Conservation (phyloP, 1,284 basidiomycete genomes). For the Fomitopsis schrenkii region DNA sequence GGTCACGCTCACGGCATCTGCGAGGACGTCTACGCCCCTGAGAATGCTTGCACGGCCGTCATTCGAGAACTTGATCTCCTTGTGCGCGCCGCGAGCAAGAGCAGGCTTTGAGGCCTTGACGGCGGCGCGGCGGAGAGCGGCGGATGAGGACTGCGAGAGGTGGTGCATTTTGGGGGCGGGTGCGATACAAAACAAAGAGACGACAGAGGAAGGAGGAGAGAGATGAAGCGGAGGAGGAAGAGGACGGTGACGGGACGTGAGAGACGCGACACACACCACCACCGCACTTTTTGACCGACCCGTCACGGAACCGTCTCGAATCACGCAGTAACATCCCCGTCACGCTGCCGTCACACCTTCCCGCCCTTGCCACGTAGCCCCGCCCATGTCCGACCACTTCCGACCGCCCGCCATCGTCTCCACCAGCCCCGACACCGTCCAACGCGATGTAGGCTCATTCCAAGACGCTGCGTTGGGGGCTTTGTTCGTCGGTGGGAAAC, state of each 20-base stretch:
- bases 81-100: conserved; percentile 76
- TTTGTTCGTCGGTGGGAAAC: too few species aligned
- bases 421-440: too few species aligned
- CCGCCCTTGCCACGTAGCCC: not conserved
- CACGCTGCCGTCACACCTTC: not conserved
- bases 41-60: conserved; percentile 93
- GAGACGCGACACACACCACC: not conserved
- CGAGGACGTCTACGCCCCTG: conserved; percentile 93
- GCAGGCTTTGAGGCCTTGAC: conserved; percentile 44
- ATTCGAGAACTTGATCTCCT: conserved; percentile 97
- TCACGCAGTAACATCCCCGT: conserved; percentile 19
- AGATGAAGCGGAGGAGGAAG: not conserved
- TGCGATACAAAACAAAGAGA: not conserved
- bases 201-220: not conserved
- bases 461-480: too few species aligned
- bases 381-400: not conserved
- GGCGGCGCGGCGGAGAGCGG: conserved; percentile 39
- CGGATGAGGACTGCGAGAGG: conserved; percentile 36
- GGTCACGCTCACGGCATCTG: conserved; percentile 93
- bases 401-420: not conserved
- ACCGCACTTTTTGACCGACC: conserved; percentile 15
- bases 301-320: conserved; percentile 24
- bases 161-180: conserved; percentile 29
- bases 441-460: too few species aligned
- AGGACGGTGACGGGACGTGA: conserved; percentile 3